Evolutionary conservation across 208 protist species (phyloP).

Genomic region (Leishmania tropica): DNA sequence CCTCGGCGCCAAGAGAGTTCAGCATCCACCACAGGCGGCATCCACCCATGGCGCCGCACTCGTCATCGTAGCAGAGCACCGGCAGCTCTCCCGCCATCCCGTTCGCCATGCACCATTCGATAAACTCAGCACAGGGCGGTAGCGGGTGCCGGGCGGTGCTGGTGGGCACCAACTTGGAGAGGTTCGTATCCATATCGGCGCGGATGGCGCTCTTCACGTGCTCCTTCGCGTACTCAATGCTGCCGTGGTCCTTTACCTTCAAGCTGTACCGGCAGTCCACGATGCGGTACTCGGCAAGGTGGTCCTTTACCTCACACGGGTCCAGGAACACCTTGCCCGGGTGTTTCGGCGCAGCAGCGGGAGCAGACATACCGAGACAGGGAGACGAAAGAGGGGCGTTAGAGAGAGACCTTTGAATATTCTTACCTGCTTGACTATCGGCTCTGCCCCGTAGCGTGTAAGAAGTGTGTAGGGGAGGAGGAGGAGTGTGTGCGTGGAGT

Average conservation of each 20-base stretch:
- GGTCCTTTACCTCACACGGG: conserved; percentile 44
- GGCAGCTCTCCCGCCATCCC: conserved; percentile 44
- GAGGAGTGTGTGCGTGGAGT: not conserved
- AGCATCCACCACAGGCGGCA: conserved; percentile 92
- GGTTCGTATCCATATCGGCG: conserved; percentile 61
- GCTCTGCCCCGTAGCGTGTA: not conserved
- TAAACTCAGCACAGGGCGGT: conserved; percentile 48
- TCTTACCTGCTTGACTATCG: not conserved
- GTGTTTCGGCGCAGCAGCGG: conserved; percentile 21
- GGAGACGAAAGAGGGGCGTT: not conserved
- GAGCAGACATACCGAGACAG: conserved; percentile 6
- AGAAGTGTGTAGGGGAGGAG: not conserved
- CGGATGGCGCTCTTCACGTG: conserved; percentile 52
- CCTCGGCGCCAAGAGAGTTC: conserved; percentile 71
- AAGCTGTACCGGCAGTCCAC: conserved; percentile 85
- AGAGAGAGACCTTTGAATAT: not conserved
- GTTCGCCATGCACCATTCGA: conserved; percentile 61
- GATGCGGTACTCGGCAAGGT: conserved; percentile 46
- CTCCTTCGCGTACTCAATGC: conserved; percentile 47
- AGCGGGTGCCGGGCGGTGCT: conserved; percentile 67
- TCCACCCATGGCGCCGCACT: conserved; percentile 70
- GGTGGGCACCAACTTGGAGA: conserved; percentile 27
- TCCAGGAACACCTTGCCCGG: conserved; percentile 61
- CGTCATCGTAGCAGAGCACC: conserved; percentile 88
- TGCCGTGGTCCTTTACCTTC: conserved; percentile 39